Conservation (phyloP, 2,329 filamentous ascomycete genomes). For the Graphiopsis chlorocephala region DNA sequence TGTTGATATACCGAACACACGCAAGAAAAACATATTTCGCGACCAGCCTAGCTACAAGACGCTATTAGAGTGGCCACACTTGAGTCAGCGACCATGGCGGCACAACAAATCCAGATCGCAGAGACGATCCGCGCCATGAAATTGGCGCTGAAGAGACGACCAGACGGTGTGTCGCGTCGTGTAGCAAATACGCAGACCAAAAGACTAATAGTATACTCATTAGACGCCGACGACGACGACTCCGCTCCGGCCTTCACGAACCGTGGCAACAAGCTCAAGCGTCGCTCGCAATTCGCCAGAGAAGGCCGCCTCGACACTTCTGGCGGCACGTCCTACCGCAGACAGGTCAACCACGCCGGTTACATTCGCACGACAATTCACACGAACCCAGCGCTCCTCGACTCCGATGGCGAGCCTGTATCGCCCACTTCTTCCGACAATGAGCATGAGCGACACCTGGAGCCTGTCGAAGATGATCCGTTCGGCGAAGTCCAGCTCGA, state of each 20-base stretch:
- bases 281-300: constrained; percentile 67
- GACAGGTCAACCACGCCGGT: constrained; percentile 73
- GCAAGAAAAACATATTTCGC: not conserved
- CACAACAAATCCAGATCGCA: constrained; percentile 58
- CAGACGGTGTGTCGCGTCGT: constrained; percentile 52
- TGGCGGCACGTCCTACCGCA: constrained; percentile 42
- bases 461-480: constrained; percentile 66
- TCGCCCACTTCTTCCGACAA: constrained; percentile 48
- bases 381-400: constrained; percentile 68
- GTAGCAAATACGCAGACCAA: not conserved
- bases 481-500: constrained; percentile 56
- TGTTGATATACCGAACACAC: not conserved
- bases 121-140: constrained; percentile 68
- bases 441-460: constrained; percentile 63
- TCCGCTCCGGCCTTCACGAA: constrained; percentile 68
- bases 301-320: constrained; percentile 67
- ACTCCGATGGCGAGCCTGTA: constrained; percentile 65
- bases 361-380: constrained; percentile 70
- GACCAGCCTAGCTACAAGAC: too few species aligned
- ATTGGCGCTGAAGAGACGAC: constrained; percentile 61
- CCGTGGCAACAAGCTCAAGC: constrained; percentile 76
- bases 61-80: not conserved
- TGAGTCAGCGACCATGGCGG: constrained; percentile 38
- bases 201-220: constrained; percentile 11
- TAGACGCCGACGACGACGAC: constrained; percentile 77